These are phyloP conservation scores for Zygosaccharomyces sapae DNA, from an alignment of 1,139 yeast genomes.

Conservation along the genomic window DNA sequence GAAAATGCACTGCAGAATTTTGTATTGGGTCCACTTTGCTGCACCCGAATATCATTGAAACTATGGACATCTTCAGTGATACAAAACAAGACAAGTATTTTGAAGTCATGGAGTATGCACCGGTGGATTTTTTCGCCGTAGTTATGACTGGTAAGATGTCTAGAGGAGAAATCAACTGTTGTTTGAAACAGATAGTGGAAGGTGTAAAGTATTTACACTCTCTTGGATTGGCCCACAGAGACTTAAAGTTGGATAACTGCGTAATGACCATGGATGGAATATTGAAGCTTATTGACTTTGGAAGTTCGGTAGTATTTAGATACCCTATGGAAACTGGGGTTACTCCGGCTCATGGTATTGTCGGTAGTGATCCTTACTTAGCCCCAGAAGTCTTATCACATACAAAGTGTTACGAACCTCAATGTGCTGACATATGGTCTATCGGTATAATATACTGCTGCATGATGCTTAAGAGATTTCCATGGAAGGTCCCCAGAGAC, in stretches of 20 bases:
- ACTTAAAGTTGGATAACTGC: constrained; percentile 89
- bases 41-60: constrained; percentile 90
- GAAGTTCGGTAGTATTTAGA: constrained; percentile 89
- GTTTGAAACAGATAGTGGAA: constrained; percentile 77
- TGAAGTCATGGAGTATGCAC: constrained; percentile 97
- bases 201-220: constrained; percentile 84
- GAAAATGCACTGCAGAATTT: constrained; percentile 94
- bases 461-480: constrained; percentile 89
- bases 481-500: constrained; percentile 91
- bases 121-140: constrained; percentile 91
- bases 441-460: constrained; percentile 93
- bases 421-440: constrained; percentile 93
- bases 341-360: constrained; percentile 85
- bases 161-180: constrained; percentile 78
- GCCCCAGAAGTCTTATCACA: constrained; percentile 88
- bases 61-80: constrained; percentile 67
- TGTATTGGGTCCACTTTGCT: constrained; percentile 94
- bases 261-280: constrained; percentile 84
- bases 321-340: constrained; percentile 81
- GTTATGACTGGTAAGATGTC: constrained; percentile 97
- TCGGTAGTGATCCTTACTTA: constrained; percentile 95
- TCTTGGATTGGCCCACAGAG: constrained; percentile 93
- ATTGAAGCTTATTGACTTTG: constrained; percentile 89
- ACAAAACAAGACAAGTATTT: constrained; percentile 82
- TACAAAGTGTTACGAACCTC: constrained; percentile 77